These are phyloP conservation scores for Copromyces sp. DNA, from an alignment of 495 filamentous ascomycete genomes.

Conservation along the genomic window DNA sequence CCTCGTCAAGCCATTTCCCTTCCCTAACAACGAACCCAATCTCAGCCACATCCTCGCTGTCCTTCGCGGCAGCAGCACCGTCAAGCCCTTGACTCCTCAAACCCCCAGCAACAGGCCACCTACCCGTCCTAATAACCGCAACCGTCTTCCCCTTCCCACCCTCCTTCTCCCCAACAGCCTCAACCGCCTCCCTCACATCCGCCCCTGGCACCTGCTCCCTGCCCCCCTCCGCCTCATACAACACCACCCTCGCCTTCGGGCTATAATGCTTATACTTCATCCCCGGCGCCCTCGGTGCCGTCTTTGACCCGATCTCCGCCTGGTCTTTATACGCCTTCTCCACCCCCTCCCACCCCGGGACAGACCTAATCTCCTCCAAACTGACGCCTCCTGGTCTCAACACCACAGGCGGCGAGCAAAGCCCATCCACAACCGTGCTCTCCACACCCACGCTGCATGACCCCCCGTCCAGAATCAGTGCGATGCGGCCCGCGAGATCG, in stretches of 20 bases:
- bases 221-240: slow-evolving; percentile 52
- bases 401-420: slow-evolving; percentile 68
- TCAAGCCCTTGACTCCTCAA: slow-evolving; percentile 18
- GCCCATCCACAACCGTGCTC: slow-evolving; percentile 90
- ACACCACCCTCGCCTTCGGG: slow-evolving; percentile 73
- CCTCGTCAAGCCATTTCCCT: slow-evolving; percentile 18
- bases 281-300: slow-evolving; percentile 71
- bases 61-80: slow-evolving; percentile 9
- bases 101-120: slow-evolving; percentile 29
- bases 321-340: slow-evolving; percentile 64
- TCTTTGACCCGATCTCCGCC: slow-evolving; percentile 37
- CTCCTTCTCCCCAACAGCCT: not conserved
- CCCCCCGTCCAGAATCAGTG: slow-evolving; percentile 84
- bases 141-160: slow-evolving; percentile 10
- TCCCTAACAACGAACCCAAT: slow-evolving; percentile 22
- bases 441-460: slow-evolving; percentile 81
- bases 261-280: slow-evolving; percentile 99
- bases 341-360: slow-evolving; percentile 71
- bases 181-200: slow-evolving; percentile 9
- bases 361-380: slow-evolving; percentile 64
- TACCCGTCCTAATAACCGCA: slow-evolving; percentile 35
- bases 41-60: slow-evolving; percentile 15
- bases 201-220: slow-evolving; percentile 7
- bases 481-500: slow-evolving; percentile 77
- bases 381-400: slow-evolving; percentile 87